These are phyloP conservation scores for Penicillium concentricum DNA, from an alignment of 2,329 filamentous ascomycete species.

Conservation along the genomic window DNA sequence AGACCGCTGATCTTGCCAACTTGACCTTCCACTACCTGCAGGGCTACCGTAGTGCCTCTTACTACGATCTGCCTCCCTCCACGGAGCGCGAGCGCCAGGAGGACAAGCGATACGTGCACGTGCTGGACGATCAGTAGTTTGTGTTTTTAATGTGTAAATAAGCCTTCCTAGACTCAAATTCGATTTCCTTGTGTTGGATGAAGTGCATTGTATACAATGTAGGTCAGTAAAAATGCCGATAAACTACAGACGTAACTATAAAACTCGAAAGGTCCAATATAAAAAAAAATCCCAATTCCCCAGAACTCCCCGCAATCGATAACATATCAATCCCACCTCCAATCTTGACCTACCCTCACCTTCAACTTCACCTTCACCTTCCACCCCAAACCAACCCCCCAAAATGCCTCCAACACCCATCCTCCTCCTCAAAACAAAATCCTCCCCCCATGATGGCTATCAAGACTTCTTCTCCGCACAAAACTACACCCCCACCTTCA, in stretches of 20 bases:
- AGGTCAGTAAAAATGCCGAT: not conserved
- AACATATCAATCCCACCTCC: not conserved
- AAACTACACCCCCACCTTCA: conserved; percentile 40
- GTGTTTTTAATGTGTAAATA: conserved; percentile 43
- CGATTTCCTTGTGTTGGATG: conserved; percentile 34
- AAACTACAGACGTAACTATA: not conserved
- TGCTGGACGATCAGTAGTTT: conserved; percentile 76
- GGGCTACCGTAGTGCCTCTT: conserved; percentile 83
- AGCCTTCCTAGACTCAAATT: conserved; percentile 38
- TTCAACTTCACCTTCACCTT: not conserved
- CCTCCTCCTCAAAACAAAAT: conserved; percentile 50
- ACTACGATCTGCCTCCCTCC: conserved; percentile 90
- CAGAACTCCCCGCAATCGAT: conserved; percentile 4
- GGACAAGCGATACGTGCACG: conserved; percentile 96
- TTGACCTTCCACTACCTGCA: conserved; percentile 94
- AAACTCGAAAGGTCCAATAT: not conserved
- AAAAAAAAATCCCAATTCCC: not conserved
- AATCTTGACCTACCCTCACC: not conserved
- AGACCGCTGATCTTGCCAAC: conserved; percentile 76
- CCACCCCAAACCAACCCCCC: not conserved
- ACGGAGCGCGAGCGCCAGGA: conserved; percentile 93
- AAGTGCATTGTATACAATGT: not conserved
- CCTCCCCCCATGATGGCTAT: conserved; percentile 46
- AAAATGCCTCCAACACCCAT: conserved; percentile 28
- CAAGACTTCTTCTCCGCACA: conserved; percentile 44